Conservation (phyloP, 129 eudicot genomes). For the Gnaphalium uliginosum region DNA sequence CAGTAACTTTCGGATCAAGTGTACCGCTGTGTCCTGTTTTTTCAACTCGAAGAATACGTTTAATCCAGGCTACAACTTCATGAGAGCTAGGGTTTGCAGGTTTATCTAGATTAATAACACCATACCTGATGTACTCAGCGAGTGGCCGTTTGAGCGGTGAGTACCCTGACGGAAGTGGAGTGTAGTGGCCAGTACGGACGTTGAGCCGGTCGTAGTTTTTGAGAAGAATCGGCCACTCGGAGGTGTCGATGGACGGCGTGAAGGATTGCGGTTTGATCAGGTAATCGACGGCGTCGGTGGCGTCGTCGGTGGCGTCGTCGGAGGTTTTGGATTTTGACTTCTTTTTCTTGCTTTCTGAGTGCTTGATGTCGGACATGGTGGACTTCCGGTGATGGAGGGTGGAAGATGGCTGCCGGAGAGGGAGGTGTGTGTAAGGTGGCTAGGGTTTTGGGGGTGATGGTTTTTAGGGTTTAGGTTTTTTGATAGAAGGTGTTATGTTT, state of each 20-base stretch:
- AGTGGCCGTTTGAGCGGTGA: conserved; percentile 87
- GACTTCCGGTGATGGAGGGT: conserved; percentile 42
- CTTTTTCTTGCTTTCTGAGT: conserved; percentile 69
- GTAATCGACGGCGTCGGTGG: conserved; percentile 38
- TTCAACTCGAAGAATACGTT: conserved; percentile 74
- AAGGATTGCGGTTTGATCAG: conserved; percentile 71
- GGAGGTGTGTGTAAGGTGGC: conserved; percentile 22
- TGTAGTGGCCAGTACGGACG: conserved; percentile 87
- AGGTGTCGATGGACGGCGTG: conserved; percentile 70
- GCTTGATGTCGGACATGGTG: conserved; percentile 32
- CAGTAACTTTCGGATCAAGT: conserved; percentile 85
- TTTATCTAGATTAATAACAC: conserved; percentile 74
- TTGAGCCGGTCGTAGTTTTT: conserved; percentile 81
- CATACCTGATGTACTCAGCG: conserved; percentile 77
- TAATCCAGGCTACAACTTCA: conserved; percentile 93
- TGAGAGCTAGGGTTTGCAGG: conserved; percentile 91
- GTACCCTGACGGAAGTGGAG: conserved; percentile 89
- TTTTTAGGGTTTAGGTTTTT: conserved; percentile 40
- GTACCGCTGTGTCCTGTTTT: conserved; percentile 91
- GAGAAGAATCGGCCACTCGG: conserved; percentile 83
- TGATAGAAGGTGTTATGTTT: neutral
- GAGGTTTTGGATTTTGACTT: conserved; percentile 43
- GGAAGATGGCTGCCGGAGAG: conserved; percentile 24
- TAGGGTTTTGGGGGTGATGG: conserved; percentile 33
- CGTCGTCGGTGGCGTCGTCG: conserved; percentile 12